Percentiles rank a stretch among this genome's conserved stretches.
Conservation (phyloP, 352 stramenopile species). For the Globisporangium middletonii region DNA sequence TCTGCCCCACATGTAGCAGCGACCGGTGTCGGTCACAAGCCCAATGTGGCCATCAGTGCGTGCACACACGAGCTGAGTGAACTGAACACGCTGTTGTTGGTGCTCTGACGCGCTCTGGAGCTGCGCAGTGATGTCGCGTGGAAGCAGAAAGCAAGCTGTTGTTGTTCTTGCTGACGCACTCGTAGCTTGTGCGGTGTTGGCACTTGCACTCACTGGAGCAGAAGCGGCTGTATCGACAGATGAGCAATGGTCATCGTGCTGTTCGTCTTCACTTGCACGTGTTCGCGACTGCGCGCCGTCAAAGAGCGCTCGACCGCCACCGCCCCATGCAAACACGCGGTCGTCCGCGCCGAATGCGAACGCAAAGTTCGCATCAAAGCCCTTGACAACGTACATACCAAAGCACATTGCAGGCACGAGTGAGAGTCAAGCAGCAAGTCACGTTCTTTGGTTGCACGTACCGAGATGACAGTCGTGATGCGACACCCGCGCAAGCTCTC, state of each 20-base stretch:
- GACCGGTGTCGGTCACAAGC: constrained; percentile 20
- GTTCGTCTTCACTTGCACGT: not conserved
- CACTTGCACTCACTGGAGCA: not conserved
- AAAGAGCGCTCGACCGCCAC: constrained; percentile 42
- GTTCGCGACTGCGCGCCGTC: constrained; percentile 12
- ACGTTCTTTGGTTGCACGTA: constrained; percentile 8
- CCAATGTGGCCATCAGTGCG: constrained; percentile 45
- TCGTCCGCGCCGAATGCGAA: constrained; percentile 80
- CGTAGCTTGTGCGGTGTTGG: not conserved
- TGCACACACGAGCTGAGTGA: constrained; percentile 34
- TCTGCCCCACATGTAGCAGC: constrained; percentile 59
- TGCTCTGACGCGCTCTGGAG: constrained; percentile 5
- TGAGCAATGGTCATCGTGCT: not conserved
- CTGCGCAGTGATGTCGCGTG: constrained; percentile 23
- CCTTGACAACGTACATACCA: constrained; percentile 15
- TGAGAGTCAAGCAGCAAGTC: not conserved
- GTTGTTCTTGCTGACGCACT: not conserved
- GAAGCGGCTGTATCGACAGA: not conserved
- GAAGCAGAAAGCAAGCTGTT: constrained; percentile 36
- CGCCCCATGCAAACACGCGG: constrained; percentile 88
- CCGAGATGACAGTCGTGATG: constrained; percentile 45
- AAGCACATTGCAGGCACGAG: not conserved
- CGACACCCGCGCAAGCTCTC: constrained; percentile 36
- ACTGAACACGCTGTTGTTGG: constrained; percentile 6
- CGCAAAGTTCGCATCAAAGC: constrained; percentile 60